phyloP scores from a whole-genome alignment of 139 green algal species.

The Bryopsis sp. region DNA sequence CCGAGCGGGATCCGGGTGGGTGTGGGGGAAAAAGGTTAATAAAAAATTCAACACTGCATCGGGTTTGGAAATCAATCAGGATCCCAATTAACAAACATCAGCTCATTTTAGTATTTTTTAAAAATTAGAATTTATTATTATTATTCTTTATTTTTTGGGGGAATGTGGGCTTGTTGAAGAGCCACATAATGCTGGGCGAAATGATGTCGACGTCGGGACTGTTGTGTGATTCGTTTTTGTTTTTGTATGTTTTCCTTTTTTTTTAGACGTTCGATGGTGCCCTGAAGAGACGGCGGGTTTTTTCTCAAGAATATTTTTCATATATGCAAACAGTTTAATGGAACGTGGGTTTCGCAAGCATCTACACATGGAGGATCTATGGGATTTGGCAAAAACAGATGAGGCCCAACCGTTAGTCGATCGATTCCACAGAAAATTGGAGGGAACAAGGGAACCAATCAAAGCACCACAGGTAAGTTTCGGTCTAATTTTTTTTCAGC shows the following conservation, averaged over 20 bases:
- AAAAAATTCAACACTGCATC: too few species aligned
- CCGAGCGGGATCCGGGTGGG: too few species aligned
- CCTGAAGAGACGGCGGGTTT: conserved; percentile 55
- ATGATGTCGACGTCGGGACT: too few species aligned
- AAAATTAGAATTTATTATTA: too few species aligned
- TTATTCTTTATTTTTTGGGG: too few species aligned
- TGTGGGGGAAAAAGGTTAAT: too few species aligned
- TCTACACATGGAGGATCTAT: conserved; percentile 70
- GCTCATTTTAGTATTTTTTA: not conserved
- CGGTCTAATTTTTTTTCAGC: too few species aligned
- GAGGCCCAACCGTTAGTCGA: conserved; percentile 32
- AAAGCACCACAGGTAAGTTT: conserved; percentile 23
- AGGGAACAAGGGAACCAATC: conserved; percentile 25
- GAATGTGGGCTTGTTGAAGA: too few species aligned
- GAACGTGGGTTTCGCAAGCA: conserved; percentile 42
- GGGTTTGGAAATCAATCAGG: too few species aligned
- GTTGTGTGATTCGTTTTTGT: too few species aligned
- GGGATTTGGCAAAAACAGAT: conserved; percentile 53
- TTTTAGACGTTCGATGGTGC: conserved; percentile 21
- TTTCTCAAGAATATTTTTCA: conserved; percentile 50
- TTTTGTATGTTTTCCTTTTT: too few species aligned
- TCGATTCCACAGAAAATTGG: conserved; percentile 37
- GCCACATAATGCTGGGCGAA: too few species aligned
- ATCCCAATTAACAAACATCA: not conserved
- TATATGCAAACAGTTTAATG: conserved; percentile 52